These are phyloP conservation scores for Cubamyces sp. DNA, from an alignment of 768 basidiomycete genomes.

Conservation along the genomic window DNA sequence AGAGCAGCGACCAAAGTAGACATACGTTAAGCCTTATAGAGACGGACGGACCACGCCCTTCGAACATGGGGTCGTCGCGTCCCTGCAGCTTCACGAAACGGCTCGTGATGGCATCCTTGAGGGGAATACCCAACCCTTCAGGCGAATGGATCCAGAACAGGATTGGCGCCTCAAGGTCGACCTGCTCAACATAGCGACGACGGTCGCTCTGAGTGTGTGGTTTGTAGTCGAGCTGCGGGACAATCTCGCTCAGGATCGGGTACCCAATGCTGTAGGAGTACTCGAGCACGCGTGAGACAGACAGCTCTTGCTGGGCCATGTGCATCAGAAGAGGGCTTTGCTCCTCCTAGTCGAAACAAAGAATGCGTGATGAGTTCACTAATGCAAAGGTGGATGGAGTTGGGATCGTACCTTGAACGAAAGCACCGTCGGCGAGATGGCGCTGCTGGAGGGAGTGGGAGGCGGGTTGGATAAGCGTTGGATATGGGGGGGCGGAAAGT, in stretches of 20 bases:
- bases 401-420: background rate
- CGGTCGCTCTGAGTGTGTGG: slow-evolving; percentile 80
- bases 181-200: slow-evolving; percentile 76
- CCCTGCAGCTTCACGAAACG: slow-evolving; percentile 56
- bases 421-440: background rate
- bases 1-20: background rate
- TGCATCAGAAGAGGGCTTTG: no score
- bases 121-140: slow-evolving; percentile 60
- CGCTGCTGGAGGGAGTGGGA: background rate
- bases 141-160: slow-evolving; percentile 61
- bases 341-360: no score
- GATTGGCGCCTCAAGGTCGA: slow-evolving; percentile 64
- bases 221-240: slow-evolving; percentile 74
- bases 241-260: slow-evolving; percentile 35
- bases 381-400: no score
- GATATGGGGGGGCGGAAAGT: slow-evolving; percentile 7
- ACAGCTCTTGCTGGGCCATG: background rate
- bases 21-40: slow-evolving; percentile 77
- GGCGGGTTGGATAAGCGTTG: slow-evolving; percentile 5
- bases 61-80: slow-evolving; percentile 70
- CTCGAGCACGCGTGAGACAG: slow-evolving; percentile 17
- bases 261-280: slow-evolving; percentile 15
- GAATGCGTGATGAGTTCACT: no score
- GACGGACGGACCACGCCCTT: slow-evolving; percentile 75
- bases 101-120: slow-evolving; percentile 66